Evolutionary conservation across 2,329 filamentous ascomycete genomes (phyloP), one percentile per base, ranked within the genome.

Genomic region (Monilinia polystroma): DNA sequence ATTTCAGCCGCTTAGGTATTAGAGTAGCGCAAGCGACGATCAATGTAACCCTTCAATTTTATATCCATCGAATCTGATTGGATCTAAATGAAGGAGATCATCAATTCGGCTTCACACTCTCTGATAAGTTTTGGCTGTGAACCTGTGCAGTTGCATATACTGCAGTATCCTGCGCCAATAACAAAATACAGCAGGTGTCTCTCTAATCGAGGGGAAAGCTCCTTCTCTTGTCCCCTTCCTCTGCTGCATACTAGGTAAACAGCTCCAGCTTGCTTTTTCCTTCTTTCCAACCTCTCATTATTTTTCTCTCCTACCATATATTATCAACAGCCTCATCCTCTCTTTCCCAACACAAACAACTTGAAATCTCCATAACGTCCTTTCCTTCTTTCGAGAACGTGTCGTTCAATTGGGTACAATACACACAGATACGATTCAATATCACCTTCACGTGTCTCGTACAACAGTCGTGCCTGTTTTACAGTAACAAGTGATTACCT

Each of bases 21-120:
- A n/a, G 58, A 11, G 35, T 47, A 54, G 49, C 60, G 26, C 41
- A 54, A 57, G 23, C 12, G 52, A 12, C 18, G 35, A 18, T 14
- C 29, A 20, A 53, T 41, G 47, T 54, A 54, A 41, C 49, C 47
- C 55, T 66, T n/a, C 23, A 59, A 51, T 59, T 59, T 59, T 5
- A 65, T 29, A 23, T 52, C 51, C 32, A 35, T 51, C 32, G 6
- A n/a, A 43, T 26, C 52, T 58, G 16, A 65, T 59, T 51, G 43
- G 63, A 14, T 63, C 6, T 23, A n/a, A 32, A 45, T 55, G 51
- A 32, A 63, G 51, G 23, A 14, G 32, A n/a, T n/a, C 38, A 14
- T 63, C 23, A 41, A 20, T 53, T 53, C 35, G 43, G 8, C 45
- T 45, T 52, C 38, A 43, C n/a, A 43, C 43, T 53, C 32, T 63